A percentile compares a stretch with the other conserved stretches of the same genome.
phyloP scores from a whole-genome alignment of 352 stramenopile species.

The Globisporangium orthogonon region DNA sequence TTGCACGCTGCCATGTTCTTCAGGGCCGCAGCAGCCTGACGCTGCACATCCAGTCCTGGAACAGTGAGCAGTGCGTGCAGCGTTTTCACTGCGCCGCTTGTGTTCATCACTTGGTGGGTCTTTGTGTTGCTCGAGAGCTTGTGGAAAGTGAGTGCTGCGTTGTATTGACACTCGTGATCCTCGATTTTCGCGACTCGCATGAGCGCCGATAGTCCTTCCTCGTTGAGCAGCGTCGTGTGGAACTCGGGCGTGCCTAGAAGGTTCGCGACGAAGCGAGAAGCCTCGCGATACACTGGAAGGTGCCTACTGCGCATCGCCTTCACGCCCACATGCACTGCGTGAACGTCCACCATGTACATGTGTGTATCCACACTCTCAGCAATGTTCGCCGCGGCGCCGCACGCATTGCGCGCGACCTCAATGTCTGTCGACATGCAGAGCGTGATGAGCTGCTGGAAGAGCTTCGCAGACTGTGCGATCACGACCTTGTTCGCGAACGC shows the following conservation, averaged over 20 bases:
- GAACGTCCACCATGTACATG: conserved; percentile 74
- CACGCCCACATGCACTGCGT: conserved; percentile 84
- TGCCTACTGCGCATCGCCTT: conserved; percentile 88
- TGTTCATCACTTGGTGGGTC: conserved; percentile 65
- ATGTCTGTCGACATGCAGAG: conserved; percentile 82
- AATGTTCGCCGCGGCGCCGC: conserved; percentile 89
- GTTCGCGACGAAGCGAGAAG: conserved; percentile 86
- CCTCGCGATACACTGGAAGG: conserved; percentile 89
- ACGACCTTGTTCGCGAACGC: conserved; percentile 71
- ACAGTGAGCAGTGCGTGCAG: conserved; percentile 74
- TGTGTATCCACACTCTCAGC: conserved; percentile 83
- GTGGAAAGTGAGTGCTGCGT: conserved; percentile 82
- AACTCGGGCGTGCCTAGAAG: conserved; percentile 79
- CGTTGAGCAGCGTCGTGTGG: conserved; percentile 75
- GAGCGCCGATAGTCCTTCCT: conserved; percentile 84
- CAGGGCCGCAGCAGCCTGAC: conserved; percentile 89
- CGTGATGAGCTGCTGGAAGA: conserved; percentile 61
- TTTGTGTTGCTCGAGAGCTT: conserved; percentile 79
- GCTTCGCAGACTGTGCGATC: conserved; percentile 36
- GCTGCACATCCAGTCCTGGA: conserved; percentile 66
- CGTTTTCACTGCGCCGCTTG: conserved; percentile 46
- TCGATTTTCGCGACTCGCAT: conserved; percentile 87
- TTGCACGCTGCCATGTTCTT: conserved; percentile 89
- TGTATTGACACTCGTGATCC: conserved; percentile 89
- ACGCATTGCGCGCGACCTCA: conserved; percentile 90